Conservation (phyloP, 371 early-diverging fungal genomes). For the Rhizopus microsporus region DNA sequence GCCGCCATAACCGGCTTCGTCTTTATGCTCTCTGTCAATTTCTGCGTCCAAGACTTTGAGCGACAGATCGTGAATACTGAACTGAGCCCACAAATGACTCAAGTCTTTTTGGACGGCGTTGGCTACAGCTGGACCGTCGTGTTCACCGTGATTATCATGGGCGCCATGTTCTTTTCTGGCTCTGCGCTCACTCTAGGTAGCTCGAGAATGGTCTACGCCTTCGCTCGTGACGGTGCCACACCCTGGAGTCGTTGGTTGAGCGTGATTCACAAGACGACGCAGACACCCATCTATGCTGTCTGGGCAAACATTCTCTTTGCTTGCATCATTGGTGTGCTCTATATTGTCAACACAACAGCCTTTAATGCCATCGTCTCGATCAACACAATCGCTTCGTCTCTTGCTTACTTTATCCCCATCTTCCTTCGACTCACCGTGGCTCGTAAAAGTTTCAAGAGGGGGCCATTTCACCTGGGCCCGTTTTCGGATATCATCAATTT, state of each 20-base stretch:
- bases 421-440: constrained; percentile 53
- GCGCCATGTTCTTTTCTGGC: constrained; percentile 63
- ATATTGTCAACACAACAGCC: constrained; percentile 53
- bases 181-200: constrained; percentile 57
- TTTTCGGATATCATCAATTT: constrained; percentile 48
- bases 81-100: constrained; percentile 41
- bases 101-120: constrained; percentile 56
- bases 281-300: constrained; percentile 38
- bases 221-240: constrained; percentile 71
- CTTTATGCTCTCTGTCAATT: constrained; percentile 48
- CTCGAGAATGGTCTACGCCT: constrained; percentile 73
- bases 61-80: constrained; percentile 45
- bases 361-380: constrained; percentile 72
- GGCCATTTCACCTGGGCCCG: constrained; percentile 63
- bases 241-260: constrained; percentile 57
- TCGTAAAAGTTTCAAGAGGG: constrained; percentile 50
- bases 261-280: constrained; percentile 30
- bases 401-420: constrained; percentile 77
- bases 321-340: constrained; percentile 45
- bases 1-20: constrained; percentile 50
- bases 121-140: constrained; percentile 54
- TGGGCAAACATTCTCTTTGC: constrained; percentile 44
- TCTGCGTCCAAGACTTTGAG: constrained; percentile 47
- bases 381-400: constrained; percentile 70
- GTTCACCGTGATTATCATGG: constrained; percentile 53